These are phyloP conservation scores for Acer campestre DNA, from an alignment of 345 rosid species.

Conservation along the genomic window DNA sequence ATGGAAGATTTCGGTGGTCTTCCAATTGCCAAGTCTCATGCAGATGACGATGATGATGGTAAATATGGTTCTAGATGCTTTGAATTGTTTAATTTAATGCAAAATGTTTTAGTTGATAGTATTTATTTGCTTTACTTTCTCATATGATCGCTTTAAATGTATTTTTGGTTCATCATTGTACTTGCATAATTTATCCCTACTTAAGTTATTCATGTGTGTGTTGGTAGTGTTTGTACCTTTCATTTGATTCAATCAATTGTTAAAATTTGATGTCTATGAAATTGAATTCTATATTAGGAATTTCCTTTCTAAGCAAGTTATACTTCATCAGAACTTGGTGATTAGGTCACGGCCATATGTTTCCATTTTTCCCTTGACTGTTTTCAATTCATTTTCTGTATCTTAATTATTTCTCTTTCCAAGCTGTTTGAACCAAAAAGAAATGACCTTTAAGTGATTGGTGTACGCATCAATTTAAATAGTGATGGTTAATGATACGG, in stretches of 20 bases:
- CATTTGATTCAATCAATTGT: neutral
- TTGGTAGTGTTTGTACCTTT: neutral
- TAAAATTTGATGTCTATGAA: neutral
- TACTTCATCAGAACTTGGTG: neutral
- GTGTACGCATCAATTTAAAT: neutral
- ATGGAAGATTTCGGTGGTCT: constrained; percentile 77
- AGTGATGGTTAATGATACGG: constrained; percentile 28
- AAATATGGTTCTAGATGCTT: constrained; percentile 16
- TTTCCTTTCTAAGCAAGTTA: neutral
- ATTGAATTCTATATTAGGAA: too few relatives aligned
- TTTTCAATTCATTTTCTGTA: neutral
- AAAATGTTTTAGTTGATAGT: neutral
- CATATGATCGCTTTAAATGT: neutral
- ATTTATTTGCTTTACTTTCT: neutral
- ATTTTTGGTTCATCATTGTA: neutral
- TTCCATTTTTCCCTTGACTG: neutral
- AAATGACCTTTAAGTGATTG: neutral
- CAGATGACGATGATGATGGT: constrained; percentile 40
- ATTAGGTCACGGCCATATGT: neutral
- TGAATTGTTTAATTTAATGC: neutral
- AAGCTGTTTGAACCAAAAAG: neutral
- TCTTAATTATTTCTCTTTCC: neutral
- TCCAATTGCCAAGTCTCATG: constrained; percentile 31
- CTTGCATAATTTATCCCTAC: neutral
- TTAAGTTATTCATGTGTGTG: neutral